Evolutionary conservation across 2,329 filamentous ascomycete species (phyloP).

Genomic region (Byssochlamys sp.): DNA sequence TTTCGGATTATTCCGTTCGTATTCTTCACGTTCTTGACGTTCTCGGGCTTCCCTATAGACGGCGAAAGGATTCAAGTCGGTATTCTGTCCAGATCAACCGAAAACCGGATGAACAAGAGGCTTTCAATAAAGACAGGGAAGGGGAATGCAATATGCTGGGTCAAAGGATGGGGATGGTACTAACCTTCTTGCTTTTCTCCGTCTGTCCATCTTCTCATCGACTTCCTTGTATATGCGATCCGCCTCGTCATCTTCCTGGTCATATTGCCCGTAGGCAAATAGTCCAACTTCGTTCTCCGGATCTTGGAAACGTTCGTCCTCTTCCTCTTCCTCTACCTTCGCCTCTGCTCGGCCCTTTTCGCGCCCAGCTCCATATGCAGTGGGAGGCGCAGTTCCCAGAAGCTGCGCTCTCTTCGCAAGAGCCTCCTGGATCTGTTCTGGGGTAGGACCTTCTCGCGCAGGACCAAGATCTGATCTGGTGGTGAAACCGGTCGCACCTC

Average conservation of each 20-base stretch:
- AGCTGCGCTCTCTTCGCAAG: constrained; percentile 86
- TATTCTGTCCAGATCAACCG: constrained; percentile 61
- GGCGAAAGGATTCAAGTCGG: constrained; percentile 56
- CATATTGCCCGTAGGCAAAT: constrained; percentile 90
- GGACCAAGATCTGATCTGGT: constrained; percentile 93
- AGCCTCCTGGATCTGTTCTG: constrained; percentile 96
- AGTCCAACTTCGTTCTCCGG: constrained; percentile 94
- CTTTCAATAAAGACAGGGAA: constrained; percentile 26
- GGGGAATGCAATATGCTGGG: constrained; percentile 4
- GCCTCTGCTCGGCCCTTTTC: constrained; percentile 56
- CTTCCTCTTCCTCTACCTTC: constrained; percentile 63
- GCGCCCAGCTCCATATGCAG: constrained; percentile 62
- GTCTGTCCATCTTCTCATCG: constrained; percentile 91
- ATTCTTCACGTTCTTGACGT: constrained; percentile 79
- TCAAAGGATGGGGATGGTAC: constrained; percentile 34
- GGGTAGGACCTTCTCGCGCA: constrained; percentile 85
- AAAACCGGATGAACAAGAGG: constrained; percentile 58
- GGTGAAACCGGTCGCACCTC: constrained; percentile 95
- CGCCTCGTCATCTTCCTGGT: constrained; percentile 94
- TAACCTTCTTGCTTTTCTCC: constrained; percentile 78
- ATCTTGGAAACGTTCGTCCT: constrained; percentile 79
- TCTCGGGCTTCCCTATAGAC: constrained; percentile 83
- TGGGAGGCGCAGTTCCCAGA: constrained; percentile 61
- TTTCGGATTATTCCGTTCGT: constrained; percentile 94
- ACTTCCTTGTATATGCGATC: constrained; percentile 92